Conservation (phyloP, 2,329 filamentous ascomycete species). For the Neofusicoccum ribis region DNA sequence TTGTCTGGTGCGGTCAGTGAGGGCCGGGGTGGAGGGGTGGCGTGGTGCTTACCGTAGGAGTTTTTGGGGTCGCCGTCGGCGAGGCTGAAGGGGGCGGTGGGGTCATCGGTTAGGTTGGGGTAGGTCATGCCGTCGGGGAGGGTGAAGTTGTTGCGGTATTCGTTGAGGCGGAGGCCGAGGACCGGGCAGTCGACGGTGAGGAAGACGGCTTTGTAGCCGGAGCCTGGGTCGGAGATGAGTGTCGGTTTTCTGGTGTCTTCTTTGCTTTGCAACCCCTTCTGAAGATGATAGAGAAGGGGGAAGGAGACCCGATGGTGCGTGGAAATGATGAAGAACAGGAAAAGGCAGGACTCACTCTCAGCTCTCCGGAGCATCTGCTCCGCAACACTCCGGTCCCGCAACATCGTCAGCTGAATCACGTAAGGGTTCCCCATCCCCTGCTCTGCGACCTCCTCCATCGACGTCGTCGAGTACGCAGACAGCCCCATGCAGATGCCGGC, state of each 20-base stretch:
- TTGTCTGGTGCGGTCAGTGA: conserved; percentile 21
- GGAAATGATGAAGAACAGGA: too few relatives aligned
- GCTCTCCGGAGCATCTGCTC: conserved; percentile 36
- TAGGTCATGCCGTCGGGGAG: conserved; percentile 47
- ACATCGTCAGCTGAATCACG: conserved; percentile 57
- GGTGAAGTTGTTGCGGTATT: conserved; percentile 54
- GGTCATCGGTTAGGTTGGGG: conserved; percentile 44
- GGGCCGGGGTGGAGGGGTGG: too few relatives aligned
- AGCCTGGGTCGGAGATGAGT: conserved; percentile 27
- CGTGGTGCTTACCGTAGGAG: neutral
- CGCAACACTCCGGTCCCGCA: conserved; percentile 50
- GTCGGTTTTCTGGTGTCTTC: too few relatives aligned
- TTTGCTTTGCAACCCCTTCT: too few relatives aligned
- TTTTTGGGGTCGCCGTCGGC: neutral
- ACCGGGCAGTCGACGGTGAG: conserved; percentile 57
- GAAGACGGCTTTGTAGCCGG: conserved; percentile 56
- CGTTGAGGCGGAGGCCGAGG: conserved; percentile 54
- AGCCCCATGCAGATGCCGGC: conserved; percentile 64
- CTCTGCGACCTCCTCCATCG: conserved; percentile 62
- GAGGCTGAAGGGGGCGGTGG: conserved; percentile 29
- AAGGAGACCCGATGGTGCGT: too few relatives aligned
- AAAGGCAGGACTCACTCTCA: too few relatives aligned
- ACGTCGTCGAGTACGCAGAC: conserved; percentile 60
- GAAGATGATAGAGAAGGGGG: too few relatives aligned
- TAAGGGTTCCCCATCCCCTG: conserved; percentile 46